A percentile compares a stretch with the other conserved stretches of the same genome.
Evolutionary conservation across 768 basidiomycete species (phyloP).

Genomic region (Hypholoma sublateritium): DNA sequence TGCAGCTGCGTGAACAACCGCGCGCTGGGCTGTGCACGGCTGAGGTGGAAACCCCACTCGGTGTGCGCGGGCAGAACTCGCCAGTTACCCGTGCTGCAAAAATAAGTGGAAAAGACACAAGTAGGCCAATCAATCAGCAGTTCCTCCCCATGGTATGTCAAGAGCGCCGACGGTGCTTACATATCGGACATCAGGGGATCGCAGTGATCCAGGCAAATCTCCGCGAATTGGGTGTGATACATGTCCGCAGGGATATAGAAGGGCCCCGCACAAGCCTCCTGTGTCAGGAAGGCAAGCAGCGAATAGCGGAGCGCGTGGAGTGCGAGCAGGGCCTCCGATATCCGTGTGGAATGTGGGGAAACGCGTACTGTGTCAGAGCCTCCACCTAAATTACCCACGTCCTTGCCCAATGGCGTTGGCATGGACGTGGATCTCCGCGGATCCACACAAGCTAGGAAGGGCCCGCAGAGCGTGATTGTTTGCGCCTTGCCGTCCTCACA

Average conservation of each 20-base stretch:
- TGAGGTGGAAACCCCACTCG: constrained; percentile 14
- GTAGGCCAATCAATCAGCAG: background rate
- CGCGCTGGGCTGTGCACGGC: constrained; percentile 6
- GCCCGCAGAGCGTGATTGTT: constrained; percentile 4
- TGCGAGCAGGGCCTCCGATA: constrained; percentile 13
- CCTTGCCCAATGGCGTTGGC: background rate
- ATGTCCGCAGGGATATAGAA: constrained; percentile 1
- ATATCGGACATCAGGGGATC: constrained; percentile 10
- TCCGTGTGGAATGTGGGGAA: background rate
- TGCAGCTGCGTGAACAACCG: constrained; percentile 6
- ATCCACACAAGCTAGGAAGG: background rate
- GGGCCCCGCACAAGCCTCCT: background rate
- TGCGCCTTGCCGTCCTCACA: background rate
- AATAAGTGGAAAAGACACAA: background rate
- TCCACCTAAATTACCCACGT: no score
- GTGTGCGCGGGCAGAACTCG: constrained; percentile 8
- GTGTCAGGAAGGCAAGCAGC: constrained; percentile 11
- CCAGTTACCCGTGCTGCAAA: constrained; percentile 8
- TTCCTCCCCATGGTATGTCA: background rate
- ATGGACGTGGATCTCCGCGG: background rate
- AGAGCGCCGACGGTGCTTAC: constrained; percentile 1
- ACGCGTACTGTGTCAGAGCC: background rate
- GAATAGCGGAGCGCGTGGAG: constrained; percentile 13
- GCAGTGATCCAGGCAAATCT: constrained; percentile 15
- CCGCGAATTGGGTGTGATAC: constrained; percentile 18